Percentiles rank a stretch among this genome's conserved stretches.
These are phyloP conservation scores for Aspergillus bombycis DNA, from an alignment of 2,329 filamentous ascomycete species.

Conservation along the genomic window DNA sequence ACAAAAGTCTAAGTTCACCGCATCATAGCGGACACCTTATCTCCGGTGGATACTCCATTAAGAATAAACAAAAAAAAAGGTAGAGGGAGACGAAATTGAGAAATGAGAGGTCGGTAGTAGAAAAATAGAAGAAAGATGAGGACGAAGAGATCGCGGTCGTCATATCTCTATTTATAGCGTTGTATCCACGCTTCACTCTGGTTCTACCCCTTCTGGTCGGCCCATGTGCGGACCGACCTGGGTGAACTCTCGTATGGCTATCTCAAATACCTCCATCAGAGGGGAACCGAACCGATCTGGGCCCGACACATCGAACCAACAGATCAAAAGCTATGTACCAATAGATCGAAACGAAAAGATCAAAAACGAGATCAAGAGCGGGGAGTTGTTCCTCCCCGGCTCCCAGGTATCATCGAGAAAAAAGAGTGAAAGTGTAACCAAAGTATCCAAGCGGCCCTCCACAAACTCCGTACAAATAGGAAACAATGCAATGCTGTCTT, in stretches of 20 bases:
- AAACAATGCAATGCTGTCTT: conserved; percentile 20
- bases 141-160: background rate
- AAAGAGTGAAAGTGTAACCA: conserved; percentile 1
- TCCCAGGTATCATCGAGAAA: conserved; percentile 6
- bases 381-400: conserved; percentile 1
- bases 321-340: conserved; percentile 2
- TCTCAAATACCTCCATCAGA: background rate
- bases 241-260: conserved; percentile 1
- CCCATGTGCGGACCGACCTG: background rate
- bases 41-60: conserved; percentile 1
- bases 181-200: conserved; percentile 1
- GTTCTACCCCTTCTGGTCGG: background rate
- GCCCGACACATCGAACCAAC: background rate
- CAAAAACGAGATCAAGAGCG: background rate
- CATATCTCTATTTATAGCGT: conserved; percentile 3
- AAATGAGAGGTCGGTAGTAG: background rate
- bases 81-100: background rate
- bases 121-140: background rate
- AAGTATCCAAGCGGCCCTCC: conserved; percentile 10
- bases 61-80: background rate
- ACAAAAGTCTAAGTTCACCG: background rate
- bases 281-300: background rate
- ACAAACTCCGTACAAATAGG: conserved; percentile 12
- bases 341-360: background rate
- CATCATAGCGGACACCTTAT: background rate